phyloP scores from a whole-genome alignment of 169 alveolate genomes.

The Eimeria necatrix region DNA sequence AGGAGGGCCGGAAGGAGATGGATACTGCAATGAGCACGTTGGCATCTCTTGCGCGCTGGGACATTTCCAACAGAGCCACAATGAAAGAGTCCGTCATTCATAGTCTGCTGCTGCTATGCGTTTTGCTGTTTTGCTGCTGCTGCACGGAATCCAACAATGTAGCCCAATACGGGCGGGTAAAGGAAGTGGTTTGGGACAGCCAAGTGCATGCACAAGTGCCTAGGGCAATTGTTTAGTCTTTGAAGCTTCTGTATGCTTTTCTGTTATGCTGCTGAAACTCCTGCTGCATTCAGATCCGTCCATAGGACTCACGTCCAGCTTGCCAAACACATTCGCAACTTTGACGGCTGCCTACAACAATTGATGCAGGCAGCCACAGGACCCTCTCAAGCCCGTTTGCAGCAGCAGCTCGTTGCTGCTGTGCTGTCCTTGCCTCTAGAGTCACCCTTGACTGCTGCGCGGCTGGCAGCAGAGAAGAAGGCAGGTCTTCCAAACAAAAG shows the following conservation, averaged over 20 bases:
- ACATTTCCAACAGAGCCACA: slow-evolving; percentile 70
- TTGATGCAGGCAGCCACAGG: slow-evolving; percentile 71
- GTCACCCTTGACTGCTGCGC: slow-evolving; percentile 61
- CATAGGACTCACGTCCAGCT: slow-evolving; percentile 78
- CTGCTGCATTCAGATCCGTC: slow-evolving; percentile 64
- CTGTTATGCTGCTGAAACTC: neutral
- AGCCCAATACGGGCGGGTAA: too few species aligned
- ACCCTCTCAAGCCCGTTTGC: slow-evolving; percentile 4
- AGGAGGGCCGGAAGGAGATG: slow-evolving; percentile 68
- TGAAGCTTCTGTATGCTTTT: neutral
- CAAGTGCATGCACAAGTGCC: neutral
- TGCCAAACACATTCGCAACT: slow-evolving; percentile 57
- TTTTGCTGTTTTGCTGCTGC: too few species aligned
- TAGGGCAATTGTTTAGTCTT: neutral
- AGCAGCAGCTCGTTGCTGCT: slow-evolving; percentile 57
- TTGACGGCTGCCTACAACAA: slow-evolving; percentile 70
- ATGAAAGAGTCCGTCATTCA: slow-evolving; percentile 76
- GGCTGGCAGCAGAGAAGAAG: neutral
- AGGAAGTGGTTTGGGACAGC: neutral
- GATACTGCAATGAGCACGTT: slow-evolving; percentile 57
- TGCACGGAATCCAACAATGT: too few species aligned
- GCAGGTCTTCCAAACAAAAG: neutral
- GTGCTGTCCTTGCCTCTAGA: slow-evolving; percentile 46
- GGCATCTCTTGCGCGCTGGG: slow-evolving; percentile 78
- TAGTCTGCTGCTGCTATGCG: too few species aligned